Base-by-base conservation (phyloP, 768 basidiomycete genomes). In the Hemileccinum rubropunctum region DNA sequence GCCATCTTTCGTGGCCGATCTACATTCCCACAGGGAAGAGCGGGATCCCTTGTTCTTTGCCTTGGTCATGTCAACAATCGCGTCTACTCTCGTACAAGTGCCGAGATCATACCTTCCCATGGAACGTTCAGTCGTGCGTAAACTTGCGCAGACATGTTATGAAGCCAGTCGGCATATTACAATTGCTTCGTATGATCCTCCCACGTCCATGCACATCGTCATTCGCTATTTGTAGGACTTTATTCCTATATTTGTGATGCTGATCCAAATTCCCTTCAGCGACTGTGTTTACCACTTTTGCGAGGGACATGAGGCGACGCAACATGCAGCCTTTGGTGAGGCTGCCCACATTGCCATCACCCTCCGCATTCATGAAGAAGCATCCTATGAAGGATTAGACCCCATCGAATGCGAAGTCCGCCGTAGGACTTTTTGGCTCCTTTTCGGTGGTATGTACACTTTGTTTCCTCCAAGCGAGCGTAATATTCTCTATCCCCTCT, bases 1-100 rank as follows among this genome's bases (percentile, higher is more conserved):
- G 62, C 91, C 91, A 23, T 89, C 88, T 2, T 94, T 94, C 66
- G 86, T 92, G 82, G 86, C 88, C n/a, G 93, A 93, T 70, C 74
- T 97, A 27, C 82, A 86, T 54, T 74, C 82, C 0, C 81, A 80
- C 37, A 71, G 90, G 50, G 93, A 95, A 70, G 91, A 94, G 62
- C 80, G 82, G 17, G 89, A 95, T 59, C 91, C 91, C 23, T 80
- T 95, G 34, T 95, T 94, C 74, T 94, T 91, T 60, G 86, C 91
- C 5, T 72, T 95, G 26, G 88, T 97, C 55, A 88, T 94, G 84
- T 88, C 86, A 13, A 90, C 90, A 10, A 81, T 94, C 15, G 89
- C 91, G 4, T 86, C 85, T 14, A 95, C 93, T 1, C 75, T 95
- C 11, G 88, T 92, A 4, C 93, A 95, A 68, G 82, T 94, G 6